Conservation (phyloP, 2,329 filamentous ascomycete species). For the Fusarium aywerte region DNA sequence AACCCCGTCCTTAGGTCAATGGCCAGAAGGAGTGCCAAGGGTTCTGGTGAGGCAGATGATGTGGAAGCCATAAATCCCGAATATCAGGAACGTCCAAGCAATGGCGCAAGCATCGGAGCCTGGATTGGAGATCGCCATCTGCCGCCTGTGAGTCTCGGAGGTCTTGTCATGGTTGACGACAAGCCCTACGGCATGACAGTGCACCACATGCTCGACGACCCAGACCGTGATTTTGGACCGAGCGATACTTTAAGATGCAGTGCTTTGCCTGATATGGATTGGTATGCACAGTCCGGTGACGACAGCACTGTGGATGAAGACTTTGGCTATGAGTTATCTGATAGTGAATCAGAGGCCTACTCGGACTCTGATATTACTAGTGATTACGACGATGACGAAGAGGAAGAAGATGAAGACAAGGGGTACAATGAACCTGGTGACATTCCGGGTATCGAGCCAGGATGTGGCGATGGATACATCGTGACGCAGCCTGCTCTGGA, state of each 20-base stretch:
- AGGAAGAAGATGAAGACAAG: conserved; percentile 63
- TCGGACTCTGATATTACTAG: conserved; percentile 65
- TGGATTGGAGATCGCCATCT: conserved; percentile 87
- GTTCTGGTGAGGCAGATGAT: conserved; percentile 53
- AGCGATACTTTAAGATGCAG: conserved; percentile 52
- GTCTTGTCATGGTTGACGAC: conserved; percentile 85
- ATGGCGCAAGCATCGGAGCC: conserved; percentile 92
- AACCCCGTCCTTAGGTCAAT: conserved; percentile 48
- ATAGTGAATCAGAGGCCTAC: conserved; percentile 66
- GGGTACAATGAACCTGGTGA: conserved; percentile 74
- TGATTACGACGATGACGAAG: conserved; percentile 62
- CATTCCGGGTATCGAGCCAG: conserved; percentile 79
- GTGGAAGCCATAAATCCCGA: conserved; percentile 71
- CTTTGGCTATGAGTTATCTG: conserved; percentile 70
- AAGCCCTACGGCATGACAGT: conserved; percentile 94
- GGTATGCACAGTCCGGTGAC: conserved; percentile 56
- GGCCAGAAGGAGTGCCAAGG: conserved; percentile 47
- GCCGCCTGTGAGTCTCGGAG: conserved; percentile 90
- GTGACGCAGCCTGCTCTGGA: conserved; percentile 94
- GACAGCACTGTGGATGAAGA: conserved; percentile 63
- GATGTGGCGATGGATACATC: conserved; percentile 79
- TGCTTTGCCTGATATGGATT: conserved; percentile 54
- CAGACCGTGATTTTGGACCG: conserved; percentile 57
- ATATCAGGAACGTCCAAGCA: conserved; percentile 81
- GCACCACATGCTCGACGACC: conserved; percentile 91